Conservation (phyloP, 768 basidiomycete species). For the Botryobasidium botryosum region DNA sequence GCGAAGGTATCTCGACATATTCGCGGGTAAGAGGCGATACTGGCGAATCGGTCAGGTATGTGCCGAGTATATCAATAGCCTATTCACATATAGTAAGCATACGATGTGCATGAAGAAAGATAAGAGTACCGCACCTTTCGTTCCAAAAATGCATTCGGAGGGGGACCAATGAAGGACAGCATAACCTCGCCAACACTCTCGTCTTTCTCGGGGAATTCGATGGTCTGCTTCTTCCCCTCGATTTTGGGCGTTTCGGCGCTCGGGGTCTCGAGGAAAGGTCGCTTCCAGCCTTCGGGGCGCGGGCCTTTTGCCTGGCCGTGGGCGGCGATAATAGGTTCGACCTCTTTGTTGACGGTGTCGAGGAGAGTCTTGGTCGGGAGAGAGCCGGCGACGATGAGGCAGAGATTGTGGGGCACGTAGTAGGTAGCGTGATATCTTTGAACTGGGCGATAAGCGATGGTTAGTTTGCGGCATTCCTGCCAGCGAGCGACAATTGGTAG, state of each 20-base stretch:
- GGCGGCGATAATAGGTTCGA: slow-evolving; percentile 65
- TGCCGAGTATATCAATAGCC: slow-evolving; percentile 74
- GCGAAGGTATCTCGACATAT: slow-evolving; percentile 80
- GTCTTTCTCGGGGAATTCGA: slow-evolving; percentile 94
- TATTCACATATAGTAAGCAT: slow-evolving; percentile 17
- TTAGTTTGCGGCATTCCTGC: no score
- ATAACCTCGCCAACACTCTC: slow-evolving; percentile 83
- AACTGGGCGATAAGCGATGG: slow-evolving; percentile 33
- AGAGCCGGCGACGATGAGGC: slow-evolving; percentile 77
- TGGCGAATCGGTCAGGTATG: slow-evolving; percentile 74
- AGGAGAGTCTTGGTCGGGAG: slow-evolving; percentile 64
- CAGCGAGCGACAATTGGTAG: no score
- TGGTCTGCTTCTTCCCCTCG: slow-evolving; percentile 37
- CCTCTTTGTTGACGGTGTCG: slow-evolving; percentile 58
- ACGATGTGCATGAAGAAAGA: slow-evolving; percentile 5
- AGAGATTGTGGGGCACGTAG: slow-evolving; percentile 89
- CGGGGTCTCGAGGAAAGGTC: slow-evolving; percentile 82
- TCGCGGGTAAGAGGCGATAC: slow-evolving; percentile 44
- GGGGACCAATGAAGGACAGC: slow-evolving; percentile 65
- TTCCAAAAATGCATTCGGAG: slow-evolving; percentile 50
- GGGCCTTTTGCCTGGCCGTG: slow-evolving; percentile 59
- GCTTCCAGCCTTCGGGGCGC: slow-evolving; percentile 69
- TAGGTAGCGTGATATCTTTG: slow-evolving; percentile 74
- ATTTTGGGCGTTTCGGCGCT: slow-evolving; percentile 47
- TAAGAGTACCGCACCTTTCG: slow-evolving; percentile 32